phyloP scores from a whole-genome alignment of 139 green algal species.

The Chlorella sp. region DNA sequence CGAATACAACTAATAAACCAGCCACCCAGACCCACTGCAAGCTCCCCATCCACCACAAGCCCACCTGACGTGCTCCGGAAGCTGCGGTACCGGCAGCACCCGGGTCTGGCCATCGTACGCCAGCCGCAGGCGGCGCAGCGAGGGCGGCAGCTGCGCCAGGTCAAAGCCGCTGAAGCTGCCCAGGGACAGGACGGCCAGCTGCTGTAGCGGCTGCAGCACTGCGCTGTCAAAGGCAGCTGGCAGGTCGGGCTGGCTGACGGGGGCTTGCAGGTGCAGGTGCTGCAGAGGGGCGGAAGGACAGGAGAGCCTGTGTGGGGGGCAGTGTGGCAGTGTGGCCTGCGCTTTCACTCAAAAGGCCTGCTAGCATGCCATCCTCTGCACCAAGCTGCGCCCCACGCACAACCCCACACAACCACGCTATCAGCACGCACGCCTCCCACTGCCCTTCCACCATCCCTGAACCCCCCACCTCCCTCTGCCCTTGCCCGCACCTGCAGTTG shows the following conservation, averaged over 20 bases:
- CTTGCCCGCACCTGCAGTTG: neutral
- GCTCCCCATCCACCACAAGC: neutral
- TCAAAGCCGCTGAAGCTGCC: slow-evolving; percentile 17
- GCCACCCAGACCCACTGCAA: no score
- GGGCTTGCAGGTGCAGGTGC: slow-evolving; percentile 9
- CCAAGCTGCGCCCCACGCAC: no score
- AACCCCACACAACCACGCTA: no score
- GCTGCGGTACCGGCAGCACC: neutral
- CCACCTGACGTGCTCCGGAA: slow-evolving; percentile 3
- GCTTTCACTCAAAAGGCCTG: no score
- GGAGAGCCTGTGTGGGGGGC: no score
- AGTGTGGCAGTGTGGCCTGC: no score
- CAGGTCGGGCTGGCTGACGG: neutral
- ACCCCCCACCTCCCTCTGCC: no score
- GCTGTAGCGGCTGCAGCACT: neutral
- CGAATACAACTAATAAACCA: no score
- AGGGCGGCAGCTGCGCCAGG: neutral
- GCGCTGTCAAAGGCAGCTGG: neutral
- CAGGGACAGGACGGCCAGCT: slow-evolving; percentile 3
- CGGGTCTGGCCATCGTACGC: neutral
- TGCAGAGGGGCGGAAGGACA: neutral
- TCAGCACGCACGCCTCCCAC: no score
- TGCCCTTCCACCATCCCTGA: no score
- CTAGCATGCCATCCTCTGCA: no score
- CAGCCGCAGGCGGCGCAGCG: neutral